Conservation (phyloP, 2,329 filamentous ascomycete genomes). For the Dryadomyces quercus-mongolicae region DNA sequence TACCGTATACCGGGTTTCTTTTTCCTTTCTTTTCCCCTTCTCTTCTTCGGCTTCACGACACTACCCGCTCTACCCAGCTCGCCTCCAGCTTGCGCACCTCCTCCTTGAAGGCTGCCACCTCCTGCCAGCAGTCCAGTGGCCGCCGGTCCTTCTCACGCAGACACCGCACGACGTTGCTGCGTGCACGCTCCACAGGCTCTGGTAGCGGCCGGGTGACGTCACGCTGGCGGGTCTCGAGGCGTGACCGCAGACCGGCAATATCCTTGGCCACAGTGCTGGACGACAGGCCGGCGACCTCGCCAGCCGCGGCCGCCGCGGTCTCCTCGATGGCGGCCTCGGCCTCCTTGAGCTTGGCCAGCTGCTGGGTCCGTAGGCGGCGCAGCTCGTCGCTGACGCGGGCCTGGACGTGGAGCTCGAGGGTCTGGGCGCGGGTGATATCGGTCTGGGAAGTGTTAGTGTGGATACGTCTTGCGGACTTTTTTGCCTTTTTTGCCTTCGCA, state of each 20-base stretch:
- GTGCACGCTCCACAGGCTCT: constrained; percentile 59
- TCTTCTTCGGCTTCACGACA: constrained; percentile 26
- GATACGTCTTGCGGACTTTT: no score
- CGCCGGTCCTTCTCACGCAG: constrained; percentile 73
- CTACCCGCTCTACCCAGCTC: constrained; percentile 75
- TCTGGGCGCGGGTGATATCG: constrained; percentile 73
- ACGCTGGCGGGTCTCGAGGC: constrained; percentile 52
- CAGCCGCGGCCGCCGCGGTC: background rate
- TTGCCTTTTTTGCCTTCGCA: constrained; percentile 30
- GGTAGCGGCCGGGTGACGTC: constrained; percentile 53
- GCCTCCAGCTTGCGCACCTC: constrained; percentile 81
- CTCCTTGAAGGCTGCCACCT: constrained; percentile 82
- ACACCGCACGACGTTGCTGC: constrained; percentile 66
- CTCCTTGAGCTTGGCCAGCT: constrained; percentile 55
- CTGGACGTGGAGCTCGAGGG: constrained; percentile 80
- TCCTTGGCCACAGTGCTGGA: constrained; percentile 40
- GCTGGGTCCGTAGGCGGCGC: constrained; percentile 60
- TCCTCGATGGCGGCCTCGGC: constrained; percentile 17
- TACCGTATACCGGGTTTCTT: background rate
- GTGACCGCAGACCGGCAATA: constrained; percentile 43
- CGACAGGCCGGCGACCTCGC: background rate
- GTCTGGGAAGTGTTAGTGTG: constrained; percentile 45
- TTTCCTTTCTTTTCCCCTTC: no score
- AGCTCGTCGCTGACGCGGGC: constrained; percentile 77
- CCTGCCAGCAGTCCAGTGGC: constrained; percentile 87